A percentile compares a stretch with the other conserved stretches of the same genome.
Conservation (phyloP, 2,329 filamentous ascomycete species). For the Fusarium sterilihyphosum region DNA sequence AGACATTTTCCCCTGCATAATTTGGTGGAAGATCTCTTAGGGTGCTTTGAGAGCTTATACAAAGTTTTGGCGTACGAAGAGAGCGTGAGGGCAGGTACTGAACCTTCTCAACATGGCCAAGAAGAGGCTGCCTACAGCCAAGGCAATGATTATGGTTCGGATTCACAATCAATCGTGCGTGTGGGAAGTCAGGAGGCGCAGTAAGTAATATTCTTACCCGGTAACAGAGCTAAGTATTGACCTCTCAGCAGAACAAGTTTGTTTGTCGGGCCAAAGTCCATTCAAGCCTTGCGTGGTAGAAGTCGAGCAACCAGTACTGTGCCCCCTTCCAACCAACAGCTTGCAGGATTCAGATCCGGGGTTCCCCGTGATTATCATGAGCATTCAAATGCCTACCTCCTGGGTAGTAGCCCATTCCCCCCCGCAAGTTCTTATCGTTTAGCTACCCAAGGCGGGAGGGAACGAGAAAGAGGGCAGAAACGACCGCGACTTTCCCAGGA, state of each 20-base stretch:
- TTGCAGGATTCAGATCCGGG: conserved; percentile 7
- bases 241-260: conserved; percentile 29
- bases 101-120: background rate
- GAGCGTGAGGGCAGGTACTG: background rate
- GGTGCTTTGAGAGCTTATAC: conserved; percentile 35
- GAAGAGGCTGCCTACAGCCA: conserved; percentile 31
- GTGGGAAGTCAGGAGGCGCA: conserved; percentile 19
- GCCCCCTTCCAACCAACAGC: conserved; percentile 39
- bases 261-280: conserved; percentile 30
- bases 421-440: conserved; percentile 11
- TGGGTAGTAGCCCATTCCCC: conserved; percentile 20
- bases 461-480: background rate
- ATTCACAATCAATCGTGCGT: conserved; percentile 42
- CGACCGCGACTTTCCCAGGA: conserved; percentile 4
- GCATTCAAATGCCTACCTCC: conserved; percentile 32
- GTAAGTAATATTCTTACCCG: conserved; percentile 10
- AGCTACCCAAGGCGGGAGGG: background rate
- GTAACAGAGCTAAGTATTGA: background rate
- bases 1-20: conserved; percentile 26
- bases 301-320: background rate
- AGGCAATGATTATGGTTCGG: conserved; percentile 28
- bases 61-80: background rate
- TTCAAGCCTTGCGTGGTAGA: conserved; percentile 29
- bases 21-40: conserved; percentile 30
- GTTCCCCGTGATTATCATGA: conserved; percentile 38